phyloP scores from a whole-genome alignment of 2,329 filamentous ascomycete genomes.

The Sporothrix euskadiensis region DNA sequence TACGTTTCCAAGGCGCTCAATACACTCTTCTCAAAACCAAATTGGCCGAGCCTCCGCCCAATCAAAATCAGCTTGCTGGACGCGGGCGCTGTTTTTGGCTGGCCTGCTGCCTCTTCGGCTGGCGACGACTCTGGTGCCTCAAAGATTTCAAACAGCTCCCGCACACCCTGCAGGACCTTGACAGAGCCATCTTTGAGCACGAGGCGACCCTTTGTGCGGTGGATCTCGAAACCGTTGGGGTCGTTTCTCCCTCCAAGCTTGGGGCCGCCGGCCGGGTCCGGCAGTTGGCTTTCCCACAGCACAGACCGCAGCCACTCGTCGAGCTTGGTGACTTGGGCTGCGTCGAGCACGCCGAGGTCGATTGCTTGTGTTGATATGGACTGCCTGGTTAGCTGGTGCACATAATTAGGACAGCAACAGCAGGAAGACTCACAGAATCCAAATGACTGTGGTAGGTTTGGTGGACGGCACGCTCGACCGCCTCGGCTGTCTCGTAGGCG shows the following conservation, averaged over 20 bases:
- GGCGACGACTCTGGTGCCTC: conserved; percentile 52
- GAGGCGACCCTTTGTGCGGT: conserved; percentile 82
- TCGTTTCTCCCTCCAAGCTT: conserved; percentile 29
- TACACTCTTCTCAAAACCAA: conserved; percentile 52
- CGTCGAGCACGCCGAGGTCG: conserved; percentile 60
- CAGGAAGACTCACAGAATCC: conserved; percentile 62
- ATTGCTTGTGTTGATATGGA: conserved; percentile 83
- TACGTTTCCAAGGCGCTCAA: conserved; percentile 26
- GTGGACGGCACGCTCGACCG: conserved; percentile 69
- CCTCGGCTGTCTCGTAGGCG: conserved; percentile 82
- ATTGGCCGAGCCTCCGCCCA: conserved; percentile 55
- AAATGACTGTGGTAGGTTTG: conserved; percentile 76
- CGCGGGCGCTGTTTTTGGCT: conserved; percentile 30
- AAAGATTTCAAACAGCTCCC: conserved; percentile 90
- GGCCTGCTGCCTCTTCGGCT: conserved; percentile 35
- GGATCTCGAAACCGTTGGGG: conserved; percentile 67
- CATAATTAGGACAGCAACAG: background rate
- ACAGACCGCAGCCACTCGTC: conserved; percentile 81
- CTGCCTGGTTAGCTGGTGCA: conserved; percentile 44
- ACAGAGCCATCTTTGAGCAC: conserved; percentile 62
- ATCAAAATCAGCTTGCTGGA: conserved; percentile 65
- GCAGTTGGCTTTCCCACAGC: conserved; percentile 75
- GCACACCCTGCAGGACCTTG: conserved; percentile 85
- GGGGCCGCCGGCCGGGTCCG: conserved; percentile 37
- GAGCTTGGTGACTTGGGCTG: conserved; percentile 60